Evolutionary conservation across 106 monocot species (phyloP).

Genomic region (Gastrodia elata): DNA sequence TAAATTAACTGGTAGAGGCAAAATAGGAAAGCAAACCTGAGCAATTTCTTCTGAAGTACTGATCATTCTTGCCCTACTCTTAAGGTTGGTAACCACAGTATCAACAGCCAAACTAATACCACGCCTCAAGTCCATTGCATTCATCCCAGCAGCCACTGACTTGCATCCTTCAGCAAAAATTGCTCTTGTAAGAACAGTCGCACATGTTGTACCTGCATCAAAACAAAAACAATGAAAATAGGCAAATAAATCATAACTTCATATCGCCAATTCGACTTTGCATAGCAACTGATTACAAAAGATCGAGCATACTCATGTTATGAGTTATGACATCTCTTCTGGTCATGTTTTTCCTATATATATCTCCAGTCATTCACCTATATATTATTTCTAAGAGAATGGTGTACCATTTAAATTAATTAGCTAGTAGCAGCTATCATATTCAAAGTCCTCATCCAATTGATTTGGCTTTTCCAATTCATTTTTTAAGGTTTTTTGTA

Average conservation of each 20-base stretch:
- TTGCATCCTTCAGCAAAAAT: slow-evolving; percentile 78
- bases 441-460: too few relatives aligned
- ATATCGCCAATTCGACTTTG: background rate
- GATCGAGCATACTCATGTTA: too few relatives aligned
- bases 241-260: background rate
- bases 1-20: too few relatives aligned
- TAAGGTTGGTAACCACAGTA: slow-evolving; percentile 64
- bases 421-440: too few relatives aligned
- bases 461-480: too few relatives aligned
- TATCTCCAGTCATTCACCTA: too few relatives aligned
- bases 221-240: background rate
- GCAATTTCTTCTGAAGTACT: slow-evolving; percentile 88
- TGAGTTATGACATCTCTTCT: too few relatives aligned
- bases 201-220: slow-evolving; percentile 61
- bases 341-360: too few relatives aligned
- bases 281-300: too few relatives aligned
- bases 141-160: slow-evolving; percentile 88
- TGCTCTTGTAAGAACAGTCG: slow-evolving; percentile 63
- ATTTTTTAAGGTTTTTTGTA: too few relatives aligned
- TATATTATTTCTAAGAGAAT: too few relatives aligned
- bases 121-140: slow-evolving; percentile 79
- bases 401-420: too few relatives aligned
- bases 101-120: slow-evolving; percentile 95
- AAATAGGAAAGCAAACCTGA: slow-evolving; percentile 31
- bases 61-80: slow-evolving; percentile 76